A percentile compares a stretch with the other conserved stretches of the same genome.
Evolutionary conservation across 2,329 filamentous ascomycete species (phyloP).

Genomic region (Zopfia rhizophila): DNA sequence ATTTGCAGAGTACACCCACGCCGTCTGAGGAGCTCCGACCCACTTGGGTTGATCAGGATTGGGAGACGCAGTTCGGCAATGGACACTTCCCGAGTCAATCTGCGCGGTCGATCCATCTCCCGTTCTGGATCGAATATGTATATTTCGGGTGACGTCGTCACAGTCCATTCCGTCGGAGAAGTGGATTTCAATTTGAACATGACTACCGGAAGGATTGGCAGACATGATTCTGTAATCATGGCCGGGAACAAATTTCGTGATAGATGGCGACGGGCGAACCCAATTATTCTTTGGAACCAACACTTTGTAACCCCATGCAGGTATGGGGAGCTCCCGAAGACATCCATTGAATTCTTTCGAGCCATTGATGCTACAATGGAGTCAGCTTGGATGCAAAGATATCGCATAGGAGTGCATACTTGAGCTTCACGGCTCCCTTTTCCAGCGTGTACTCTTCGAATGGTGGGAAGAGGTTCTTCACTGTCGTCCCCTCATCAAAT

Average conservation of each 20-base stretch:
- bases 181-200: conserved; percentile 63
- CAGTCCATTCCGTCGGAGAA: conserved; percentile 73
- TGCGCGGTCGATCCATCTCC: conserved; percentile 56
- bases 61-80: conserved; percentile 54
- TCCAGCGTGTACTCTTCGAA: conserved; percentile 67
- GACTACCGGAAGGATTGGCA: conserved; percentile 49
- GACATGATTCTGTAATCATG: conserved; percentile 69
- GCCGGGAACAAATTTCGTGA: conserved; percentile 69
- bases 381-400: too few relatives aligned
- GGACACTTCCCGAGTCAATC: conserved; percentile 57
- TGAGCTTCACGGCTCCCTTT: conserved; percentile 56
- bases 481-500: conserved; percentile 63
- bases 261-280: conserved; percentile 63
- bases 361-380: conserved; percentile 22
- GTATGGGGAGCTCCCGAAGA: conserved; percentile 62
- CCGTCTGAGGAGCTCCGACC: conserved; percentile 64
- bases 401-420: too few relatives aligned
- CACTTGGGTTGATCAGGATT: conserved; percentile 44
- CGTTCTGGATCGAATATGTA: conserved; percentile 65
- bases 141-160: conserved; percentile 60
- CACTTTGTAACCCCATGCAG: conserved; percentile 68
- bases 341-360: conserved; percentile 65
- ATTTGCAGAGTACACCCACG: conserved; percentile 64
- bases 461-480: conserved; percentile 72
- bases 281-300: conserved; percentile 66